Evolutionary conservation across 2,329 filamentous ascomycete species (phyloP), one percentile per base, ranked within the genome.

Genomic region (Phoma sp.): DNA sequence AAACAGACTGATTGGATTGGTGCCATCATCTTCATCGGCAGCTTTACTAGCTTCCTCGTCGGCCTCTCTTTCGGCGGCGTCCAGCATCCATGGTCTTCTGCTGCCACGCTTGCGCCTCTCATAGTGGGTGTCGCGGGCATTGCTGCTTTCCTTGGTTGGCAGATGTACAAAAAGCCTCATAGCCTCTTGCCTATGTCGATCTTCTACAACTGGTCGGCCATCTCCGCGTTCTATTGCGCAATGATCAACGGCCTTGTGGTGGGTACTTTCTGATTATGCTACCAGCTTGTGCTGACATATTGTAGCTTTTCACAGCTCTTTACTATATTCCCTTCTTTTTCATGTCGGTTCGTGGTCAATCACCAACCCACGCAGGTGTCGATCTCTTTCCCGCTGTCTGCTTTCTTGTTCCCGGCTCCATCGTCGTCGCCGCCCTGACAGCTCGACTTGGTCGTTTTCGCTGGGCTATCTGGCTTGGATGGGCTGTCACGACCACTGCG

Each of bases 251-350:
- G 78, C 2, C 61, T 80, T n/a, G 53, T 79, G 44, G 77, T 80
- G 53, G 64, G 75, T 70, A 7, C 10, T 9, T 2, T 3, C 22
- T 7, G 11, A 13, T 1, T 11, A 14, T 4, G 18, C 40, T 25
- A 9, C 13, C 5, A 8, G 35, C 11, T 11, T 32, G 1, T n/a
- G 13, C 27, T 52, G 18, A 43, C 41, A 30, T 29, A 43, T 43
- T 13, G 27, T 47, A 80, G 78, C 59, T 80, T 14, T 77, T 76
- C 40, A 69, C 69, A 7, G 72, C 73, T 23, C 55, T 80, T 4
- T 79, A 80, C 59, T 79, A 78, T 52, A 62, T 76, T 41, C 67
- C 75, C 0, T 64, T 80, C 42, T 80, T 78, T 55, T 71, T 76
- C 39, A 70, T 74, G 53, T 66, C 74, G 4, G 69, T 75, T 25